Conservation (phyloP, 306 rosid genomes). For the Argentina anserina region DNA sequence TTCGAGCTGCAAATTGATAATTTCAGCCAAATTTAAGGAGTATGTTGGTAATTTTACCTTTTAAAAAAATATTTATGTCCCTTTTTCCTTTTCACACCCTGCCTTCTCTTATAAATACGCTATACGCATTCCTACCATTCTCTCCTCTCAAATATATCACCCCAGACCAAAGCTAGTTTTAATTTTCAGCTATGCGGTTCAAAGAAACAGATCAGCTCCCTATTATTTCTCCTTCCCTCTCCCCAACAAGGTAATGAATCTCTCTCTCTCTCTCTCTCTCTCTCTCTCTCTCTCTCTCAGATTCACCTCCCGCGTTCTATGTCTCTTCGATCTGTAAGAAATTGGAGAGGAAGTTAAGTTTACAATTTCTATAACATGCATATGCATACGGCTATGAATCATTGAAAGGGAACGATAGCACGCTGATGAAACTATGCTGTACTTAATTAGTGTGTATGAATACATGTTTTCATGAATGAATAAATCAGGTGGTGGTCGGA, state of each 20-base stretch:
- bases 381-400: not conserved
- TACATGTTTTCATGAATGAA: conserved; percentile 8
- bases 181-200: not conserved
- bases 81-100: not conserved
- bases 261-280: not conserved
- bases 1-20: too few relatives aligned
- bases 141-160: not conserved
- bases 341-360: not conserved
- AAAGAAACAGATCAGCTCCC: not conserved
- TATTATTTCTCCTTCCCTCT: not conserved
- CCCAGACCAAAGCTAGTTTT: not conserved
- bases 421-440: not conserved
- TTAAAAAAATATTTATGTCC: too few relatives aligned
- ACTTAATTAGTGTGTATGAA: not conserved
- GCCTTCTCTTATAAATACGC: not conserved
- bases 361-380: too few relatives aligned
- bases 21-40: too few relatives aligned
- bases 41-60: too few relatives aligned
- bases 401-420: not conserved
- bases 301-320: too few relatives aligned
- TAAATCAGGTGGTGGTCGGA: conserved; percentile 71
- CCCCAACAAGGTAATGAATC: not conserved
- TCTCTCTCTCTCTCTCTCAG: not conserved
- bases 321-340: not conserved
- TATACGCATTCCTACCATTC: not conserved